Base-by-base conservation (phyloP, 768 basidiomycete species). In the Rhodotorula toruloides region DNA sequence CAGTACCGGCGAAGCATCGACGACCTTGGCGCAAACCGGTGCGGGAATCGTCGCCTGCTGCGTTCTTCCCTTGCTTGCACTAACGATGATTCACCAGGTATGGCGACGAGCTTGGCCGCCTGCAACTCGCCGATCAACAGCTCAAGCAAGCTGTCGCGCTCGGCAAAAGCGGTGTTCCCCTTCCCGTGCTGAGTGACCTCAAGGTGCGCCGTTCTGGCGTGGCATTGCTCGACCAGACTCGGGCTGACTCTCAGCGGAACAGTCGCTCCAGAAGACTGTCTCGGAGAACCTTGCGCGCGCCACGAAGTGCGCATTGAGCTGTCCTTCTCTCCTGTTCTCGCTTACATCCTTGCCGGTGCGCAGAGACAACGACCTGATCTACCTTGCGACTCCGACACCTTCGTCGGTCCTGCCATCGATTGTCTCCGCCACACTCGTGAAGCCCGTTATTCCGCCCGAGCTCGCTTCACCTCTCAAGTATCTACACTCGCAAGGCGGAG, bases 321-420 rank as follows among this genome's bases (percentile, higher is more conserved):
- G 10, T 25, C 17, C 50, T 13, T 36, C 22, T 17, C 31, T 21
- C 44, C 44, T 11, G 44, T 6, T 17, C 34, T 31, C 11, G 4
- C 47, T 29, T n/a, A 17, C 12, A 25, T 10, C 25, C 36, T 14
- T 40, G 14, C 47, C 19, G 10, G 5, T 40, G 13, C 34, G 87
- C 68, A 84, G 90, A 39, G 94, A 98, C 77, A 99, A 99, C 76
- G 89, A 94, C 77, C 80, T 96, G 12, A 96, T 99, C 44, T 99
- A 97, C 78, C 91, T 96, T 72, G 83, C 90, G 56, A 87, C 90
- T 61, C 81, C 94, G 2, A 91, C 93, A 1, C 80, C 91, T 0
- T 73, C 83, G 8, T 84, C 87, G 4, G 82, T 86, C 22, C 82
- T 96, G 12, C 79, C 85, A 0, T 75, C 82, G 0, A 85, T 97